Conservation (phyloP, 176 grass and related monocot genomes). For the Thalia dealbata region DNA sequence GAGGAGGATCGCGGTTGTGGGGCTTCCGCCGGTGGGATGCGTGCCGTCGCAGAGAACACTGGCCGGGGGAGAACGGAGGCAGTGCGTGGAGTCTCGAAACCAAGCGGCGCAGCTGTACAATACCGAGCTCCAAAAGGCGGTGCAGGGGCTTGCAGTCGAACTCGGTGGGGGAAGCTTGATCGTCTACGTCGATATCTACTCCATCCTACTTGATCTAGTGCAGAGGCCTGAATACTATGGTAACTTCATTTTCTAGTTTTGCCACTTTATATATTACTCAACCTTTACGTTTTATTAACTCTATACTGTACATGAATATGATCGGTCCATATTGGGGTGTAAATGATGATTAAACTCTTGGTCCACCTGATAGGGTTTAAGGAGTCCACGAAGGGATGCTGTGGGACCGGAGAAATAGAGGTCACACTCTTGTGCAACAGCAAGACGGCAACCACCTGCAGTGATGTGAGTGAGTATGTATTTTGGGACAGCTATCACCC, state of each 20-base stretch:
- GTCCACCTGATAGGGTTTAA: constrained; percentile 32
- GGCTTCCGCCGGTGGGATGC: constrained; percentile 66
- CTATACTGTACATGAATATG: no score
- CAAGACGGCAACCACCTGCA: constrained; percentile 32
- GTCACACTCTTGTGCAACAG: constrained; percentile 45
- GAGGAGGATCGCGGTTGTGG: constrained; percentile 36
- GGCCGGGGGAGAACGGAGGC: constrained; percentile 28
- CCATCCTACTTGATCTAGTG: constrained; percentile 36
- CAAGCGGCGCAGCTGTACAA: constrained; percentile 56
- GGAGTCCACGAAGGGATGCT: constrained; percentile 50
- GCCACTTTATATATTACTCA: no score
- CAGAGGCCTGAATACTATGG: constrained; percentile 25
- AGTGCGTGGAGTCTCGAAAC: constrained; percentile 40
- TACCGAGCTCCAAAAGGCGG: constrained; percentile 24
- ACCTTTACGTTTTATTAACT: no score
- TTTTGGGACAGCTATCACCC: constrained; percentile 64
- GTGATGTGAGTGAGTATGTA: constrained; percentile 37
- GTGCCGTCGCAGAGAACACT: constrained; percentile 64
- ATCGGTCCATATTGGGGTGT: background rate
- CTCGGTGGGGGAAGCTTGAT: background rate
- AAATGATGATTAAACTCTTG: background rate
- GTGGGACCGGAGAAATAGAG: constrained; percentile 67
- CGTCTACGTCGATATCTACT: constrained; percentile 53
- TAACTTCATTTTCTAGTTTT: background rate
- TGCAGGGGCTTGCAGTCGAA: background rate